Conservation (phyloP, 805 yeast genomes). For the Candida vaughaniae region DNA sequence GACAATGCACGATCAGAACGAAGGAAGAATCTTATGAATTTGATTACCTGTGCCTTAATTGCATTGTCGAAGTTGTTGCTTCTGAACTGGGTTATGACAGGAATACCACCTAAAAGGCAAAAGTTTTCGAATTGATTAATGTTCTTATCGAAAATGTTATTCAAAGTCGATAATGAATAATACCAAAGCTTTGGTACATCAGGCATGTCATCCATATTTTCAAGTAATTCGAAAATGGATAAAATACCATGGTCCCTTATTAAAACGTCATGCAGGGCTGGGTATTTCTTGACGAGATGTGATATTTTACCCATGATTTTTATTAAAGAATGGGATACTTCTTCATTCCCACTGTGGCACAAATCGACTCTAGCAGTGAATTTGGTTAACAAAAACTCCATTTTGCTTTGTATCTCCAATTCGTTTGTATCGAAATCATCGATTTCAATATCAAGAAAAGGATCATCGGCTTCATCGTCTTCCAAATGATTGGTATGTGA, state of each 20-base stretch:
- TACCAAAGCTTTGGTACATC: conserved; percentile 35
- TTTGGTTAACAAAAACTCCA: conserved; percentile 34
- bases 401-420: conserved; percentile 38
- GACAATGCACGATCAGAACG: conserved; percentile 35
- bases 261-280: conserved; percentile 36
- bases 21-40: conserved; percentile 31
- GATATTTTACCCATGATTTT: conserved; percentile 39
- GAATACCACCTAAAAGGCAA: conserved; percentile 45
- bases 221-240: conserved; percentile 38
- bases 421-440: conserved; percentile 42
- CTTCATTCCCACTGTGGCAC: conserved; percentile 30
- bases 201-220: conserved; percentile 32
- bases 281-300: conserved; percentile 38
- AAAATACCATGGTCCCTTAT: conserved; percentile 44
- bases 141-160: conserved; percentile 30
- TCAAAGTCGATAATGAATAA: conserved; percentile 33
- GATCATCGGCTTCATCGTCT: conserved; percentile 31
- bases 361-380: conserved; percentile 31
- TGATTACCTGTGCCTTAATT: conserved; percentile 36
- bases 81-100: conserved; percentile 38
- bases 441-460: conserved; percentile 37
- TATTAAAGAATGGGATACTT: conserved; percentile 25
- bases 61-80: conserved; percentile 27
- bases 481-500: conserved; percentile 1
- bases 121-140: conserved; percentile 38